Evolutionary conservation across 2,329 filamentous ascomycete species (phyloP).

Genomic region (Fusarium brachygibbosum): DNA sequence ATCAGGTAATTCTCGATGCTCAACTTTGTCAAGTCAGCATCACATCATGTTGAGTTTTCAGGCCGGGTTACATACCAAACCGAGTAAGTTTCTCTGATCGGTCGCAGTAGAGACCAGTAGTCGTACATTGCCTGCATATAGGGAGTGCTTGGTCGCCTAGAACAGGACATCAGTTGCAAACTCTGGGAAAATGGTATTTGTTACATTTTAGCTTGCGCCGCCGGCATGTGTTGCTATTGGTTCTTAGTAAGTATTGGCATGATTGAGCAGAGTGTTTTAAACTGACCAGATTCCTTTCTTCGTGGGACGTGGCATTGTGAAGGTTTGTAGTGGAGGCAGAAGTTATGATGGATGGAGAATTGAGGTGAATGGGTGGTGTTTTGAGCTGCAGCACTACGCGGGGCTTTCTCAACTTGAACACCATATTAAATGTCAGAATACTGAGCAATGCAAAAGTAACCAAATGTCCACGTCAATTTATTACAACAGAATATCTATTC

Average conservation of each 20-base stretch:
- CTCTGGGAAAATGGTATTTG: background rate
- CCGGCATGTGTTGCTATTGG: slow-evolving; percentile 54
- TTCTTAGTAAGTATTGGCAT: background rate
- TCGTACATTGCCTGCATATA: slow-evolving; percentile 53
- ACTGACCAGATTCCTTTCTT: slow-evolving; percentile 44
- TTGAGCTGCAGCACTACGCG: background rate
- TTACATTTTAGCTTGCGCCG: slow-evolving; percentile 56
- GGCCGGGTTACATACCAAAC: slow-evolving; percentile 11
- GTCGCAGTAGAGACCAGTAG: slow-evolving; percentile 53
- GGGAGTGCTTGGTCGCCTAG: slow-evolving; percentile 53
- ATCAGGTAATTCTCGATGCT: slow-evolving; percentile 20
- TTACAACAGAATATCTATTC: slow-evolving; percentile 1
- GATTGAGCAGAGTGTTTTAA: fast-evolving
- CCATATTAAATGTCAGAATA: background rate
- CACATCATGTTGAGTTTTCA: background rate
- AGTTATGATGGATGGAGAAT: background rate
- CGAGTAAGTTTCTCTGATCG: slow-evolving; percentile 43
- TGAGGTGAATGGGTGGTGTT: background rate
- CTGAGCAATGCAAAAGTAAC: background rate
- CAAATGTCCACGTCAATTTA: background rate
- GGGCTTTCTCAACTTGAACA: background rate
- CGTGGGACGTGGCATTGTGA: slow-evolving; percentile 40
- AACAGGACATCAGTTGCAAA: slow-evolving; percentile 2
- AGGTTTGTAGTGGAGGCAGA: too few species aligned
- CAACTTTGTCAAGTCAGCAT: slow-evolving; percentile 6